A percentile compares a stretch with the other conserved stretches of the same genome.
Conservation (phyloP, 2,329 filamentous ascomycete species). For the Cladophialophora yegresii region DNA sequence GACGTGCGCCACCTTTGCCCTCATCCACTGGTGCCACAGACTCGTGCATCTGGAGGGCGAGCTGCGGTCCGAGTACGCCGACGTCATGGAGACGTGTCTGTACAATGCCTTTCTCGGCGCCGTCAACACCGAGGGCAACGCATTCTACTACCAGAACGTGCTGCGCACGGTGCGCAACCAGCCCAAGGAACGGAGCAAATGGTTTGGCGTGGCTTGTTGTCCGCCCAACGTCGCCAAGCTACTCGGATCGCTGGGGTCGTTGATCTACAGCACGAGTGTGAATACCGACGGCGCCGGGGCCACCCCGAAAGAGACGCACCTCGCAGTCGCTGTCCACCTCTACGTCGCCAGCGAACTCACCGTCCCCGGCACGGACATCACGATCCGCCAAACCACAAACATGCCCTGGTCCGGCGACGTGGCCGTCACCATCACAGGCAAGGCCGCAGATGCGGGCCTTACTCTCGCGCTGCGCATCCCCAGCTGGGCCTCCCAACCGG, state of each 20-base stretch:
- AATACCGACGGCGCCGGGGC: too few species aligned
- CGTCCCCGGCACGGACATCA: background rate
- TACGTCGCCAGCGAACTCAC: background rate
- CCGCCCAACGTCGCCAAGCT: slow-evolving; percentile 62
- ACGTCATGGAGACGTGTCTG: slow-evolving; percentile 62
- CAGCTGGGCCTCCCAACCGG: background rate
- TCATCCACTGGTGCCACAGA: slow-evolving; percentile 9
- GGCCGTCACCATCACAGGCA: background rate
- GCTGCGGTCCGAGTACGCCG: slow-evolving; percentile 56
- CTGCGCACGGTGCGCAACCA: slow-evolving; percentile 54
- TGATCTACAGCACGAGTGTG: slow-evolving; percentile 49
- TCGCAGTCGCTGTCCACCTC: background rate
- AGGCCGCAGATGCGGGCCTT: background rate
- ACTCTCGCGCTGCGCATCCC: background rate
- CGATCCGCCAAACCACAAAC: background rate
- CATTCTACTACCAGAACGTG: slow-evolving; percentile 64
- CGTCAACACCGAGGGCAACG: slow-evolving; percentile 57
- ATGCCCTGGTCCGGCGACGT: background rate
- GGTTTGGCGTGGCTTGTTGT: slow-evolving; percentile 63
- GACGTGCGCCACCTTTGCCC: slow-evolving; percentile 13
- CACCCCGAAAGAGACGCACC: background rate
- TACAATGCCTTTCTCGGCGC: slow-evolving; percentile 63
- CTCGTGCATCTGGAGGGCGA: background rate
- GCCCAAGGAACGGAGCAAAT: slow-evolving; percentile 56
- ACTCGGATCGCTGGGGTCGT: slow-evolving; percentile 59